phyloP scores from a whole-genome alignment of 768 basidiomycete species.

The Dacryopinax primogenitus region DNA sequence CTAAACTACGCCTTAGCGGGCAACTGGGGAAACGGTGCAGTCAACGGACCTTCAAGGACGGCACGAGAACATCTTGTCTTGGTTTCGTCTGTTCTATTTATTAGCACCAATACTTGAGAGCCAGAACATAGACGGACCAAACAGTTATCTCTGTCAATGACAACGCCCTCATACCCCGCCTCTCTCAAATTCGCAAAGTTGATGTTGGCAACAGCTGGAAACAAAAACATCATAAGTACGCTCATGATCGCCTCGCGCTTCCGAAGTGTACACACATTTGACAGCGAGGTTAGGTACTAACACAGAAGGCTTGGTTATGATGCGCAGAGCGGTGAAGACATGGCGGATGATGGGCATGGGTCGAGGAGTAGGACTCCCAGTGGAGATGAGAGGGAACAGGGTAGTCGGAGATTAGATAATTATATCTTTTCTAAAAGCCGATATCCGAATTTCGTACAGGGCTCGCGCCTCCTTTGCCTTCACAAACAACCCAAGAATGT shows the following conservation, averaged over 20 bases:
- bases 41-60: neutral
- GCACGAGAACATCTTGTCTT: neutral
- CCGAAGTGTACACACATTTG: neutral
- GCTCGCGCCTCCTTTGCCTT: neutral
- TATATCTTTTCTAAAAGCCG: neutral
- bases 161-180: neutral
- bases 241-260: neutral
- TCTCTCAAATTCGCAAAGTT: neutral
- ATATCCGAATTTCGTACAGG: neutral
- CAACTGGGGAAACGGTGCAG: neutral
- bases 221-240: neutral
- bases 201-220: neutral
- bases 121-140: neutral
- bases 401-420: conserved; percentile 2
- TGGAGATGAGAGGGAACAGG: neutral
- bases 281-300: neutral
- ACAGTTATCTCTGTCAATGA: neutral
- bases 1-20: neutral
- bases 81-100: neutral
- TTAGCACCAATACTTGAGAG: neutral
- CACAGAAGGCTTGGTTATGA: conserved; percentile 5
- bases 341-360: neutral
- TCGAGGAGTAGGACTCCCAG: neutral
- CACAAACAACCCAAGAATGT: conserved; percentile 9
- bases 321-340: neutral